These are phyloP conservation scores for Urtica urens DNA, from an alignment of 306 rosid genomes.

Conservation along the genomic window DNA sequence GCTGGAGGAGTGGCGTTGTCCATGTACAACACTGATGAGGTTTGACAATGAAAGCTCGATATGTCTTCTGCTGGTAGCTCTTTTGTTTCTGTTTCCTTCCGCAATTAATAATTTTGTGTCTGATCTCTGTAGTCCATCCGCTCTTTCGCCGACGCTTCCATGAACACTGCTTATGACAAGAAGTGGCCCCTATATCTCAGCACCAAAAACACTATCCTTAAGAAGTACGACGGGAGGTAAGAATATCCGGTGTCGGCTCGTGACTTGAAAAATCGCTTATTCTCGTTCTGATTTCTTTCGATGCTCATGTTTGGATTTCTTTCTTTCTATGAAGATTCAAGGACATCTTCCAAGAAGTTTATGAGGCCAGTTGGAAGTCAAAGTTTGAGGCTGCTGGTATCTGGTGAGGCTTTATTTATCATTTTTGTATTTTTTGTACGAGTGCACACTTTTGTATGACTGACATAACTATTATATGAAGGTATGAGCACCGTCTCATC, in stretches of 20 bases:
- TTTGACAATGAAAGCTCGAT: conserved; percentile 27
- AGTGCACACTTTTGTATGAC: conserved; percentile 8
- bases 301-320: neutral
- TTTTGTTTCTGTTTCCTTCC: conserved; percentile 6
- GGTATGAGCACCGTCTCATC: conserved; percentile 98
- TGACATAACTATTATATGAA: conserved; percentile 22
- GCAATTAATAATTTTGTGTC: too few relatives aligned
- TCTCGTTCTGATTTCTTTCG: neutral
- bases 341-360: conserved; percentile 99
- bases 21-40: conserved; percentile 98
- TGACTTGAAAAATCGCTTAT: neutral
- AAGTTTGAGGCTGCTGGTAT: conserved; percentile 92
- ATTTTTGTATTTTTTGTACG: neutral
- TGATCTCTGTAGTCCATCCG: conserved; percentile 63
- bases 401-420: conserved; percentile 44
- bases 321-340: conserved; percentile 61
- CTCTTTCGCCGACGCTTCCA: conserved; percentile 81
- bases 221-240: conserved; percentile 99
- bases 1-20: conserved; percentile 86
- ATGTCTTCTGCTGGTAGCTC: conserved; percentile 10
- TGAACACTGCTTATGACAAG: conserved; percentile 77
- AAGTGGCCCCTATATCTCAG: conserved; percentile 99
- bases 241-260: conserved; percentile 8
- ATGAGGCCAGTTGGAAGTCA: conserved; percentile 80
- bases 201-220: conserved; percentile 92